These are phyloP conservation scores for Marasmius tenuissimus DNA, from an alignment of 1,284 basidiomycete genomes.

Conservation along the genomic window DNA sequence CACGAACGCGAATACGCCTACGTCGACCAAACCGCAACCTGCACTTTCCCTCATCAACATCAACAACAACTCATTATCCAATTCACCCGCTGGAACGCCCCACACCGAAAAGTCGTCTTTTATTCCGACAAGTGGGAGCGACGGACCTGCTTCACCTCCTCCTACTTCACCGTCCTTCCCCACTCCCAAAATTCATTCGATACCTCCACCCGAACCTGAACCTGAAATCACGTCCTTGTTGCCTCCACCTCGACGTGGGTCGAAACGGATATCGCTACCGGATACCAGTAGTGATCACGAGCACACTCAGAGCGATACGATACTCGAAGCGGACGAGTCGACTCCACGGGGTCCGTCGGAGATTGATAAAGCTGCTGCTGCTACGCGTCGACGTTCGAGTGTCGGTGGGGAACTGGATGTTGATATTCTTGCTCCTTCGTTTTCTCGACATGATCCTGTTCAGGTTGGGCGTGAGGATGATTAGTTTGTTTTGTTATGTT, in stretches of 20 bases:
- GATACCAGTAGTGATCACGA: not conserved
- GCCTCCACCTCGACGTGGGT: slow-evolving; percentile 60
- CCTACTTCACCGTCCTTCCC: slow-evolving; percentile 38
- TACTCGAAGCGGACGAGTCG: too few species aligned
- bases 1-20: slow-evolving; percentile 1
- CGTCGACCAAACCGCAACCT: slow-evolving; percentile 16
- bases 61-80: not conserved
- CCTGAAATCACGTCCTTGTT: slow-evolving; percentile 54
- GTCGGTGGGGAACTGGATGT: not conserved
- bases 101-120: not conserved
- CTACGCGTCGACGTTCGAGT: not conserved
- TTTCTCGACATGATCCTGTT: too few species aligned
- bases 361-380: not conserved
- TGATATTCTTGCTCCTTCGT: too few species aligned
- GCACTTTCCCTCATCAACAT: slow-evolving; percentile 11
- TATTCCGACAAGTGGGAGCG: slow-evolving; percentile 16
- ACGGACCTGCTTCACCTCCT: slow-evolving; percentile 53
- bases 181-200: slow-evolving; percentile 27
- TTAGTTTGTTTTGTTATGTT: too few species aligned
- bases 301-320: too few species aligned
- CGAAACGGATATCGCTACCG: slow-evolving; percentile 22
- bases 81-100: slow-evolving; percentile 9
- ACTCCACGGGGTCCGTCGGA: not conserved
- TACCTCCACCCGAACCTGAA: slow-evolving; percentile 34
- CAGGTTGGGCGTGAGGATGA: too few species aligned